These are phyloP conservation scores for Hypocreales sp. DNA, from an alignment of 2,329 filamentous ascomycete species.

Conservation along the genomic window DNA sequence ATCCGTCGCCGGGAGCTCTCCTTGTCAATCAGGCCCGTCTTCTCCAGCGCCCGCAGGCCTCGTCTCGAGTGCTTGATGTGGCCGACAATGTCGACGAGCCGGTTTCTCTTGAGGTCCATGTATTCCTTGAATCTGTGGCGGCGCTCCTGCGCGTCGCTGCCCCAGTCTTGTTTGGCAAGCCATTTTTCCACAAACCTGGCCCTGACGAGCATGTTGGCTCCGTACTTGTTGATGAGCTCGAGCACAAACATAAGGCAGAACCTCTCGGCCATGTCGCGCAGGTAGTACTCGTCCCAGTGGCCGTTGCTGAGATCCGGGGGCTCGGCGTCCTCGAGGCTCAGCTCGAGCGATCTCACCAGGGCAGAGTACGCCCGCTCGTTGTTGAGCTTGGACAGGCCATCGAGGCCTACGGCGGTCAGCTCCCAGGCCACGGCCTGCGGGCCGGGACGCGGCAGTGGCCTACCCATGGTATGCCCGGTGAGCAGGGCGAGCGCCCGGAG, in stretches of 20 bases:
- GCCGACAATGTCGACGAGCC: conserved; percentile 34
- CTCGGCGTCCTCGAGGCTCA: conserved; percentile 33
- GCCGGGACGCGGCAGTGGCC: not conserved
- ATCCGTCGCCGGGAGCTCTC: conserved; percentile 13
- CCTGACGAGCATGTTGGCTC: conserved; percentile 39
- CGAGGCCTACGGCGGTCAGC: conserved; percentile 14
- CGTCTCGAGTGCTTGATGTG: conserved; percentile 30
- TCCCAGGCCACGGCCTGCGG: conserved; percentile 1
- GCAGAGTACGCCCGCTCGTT: conserved; percentile 36
- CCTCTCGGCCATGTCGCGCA: conserved; percentile 46
- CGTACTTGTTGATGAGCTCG: conserved; percentile 44
- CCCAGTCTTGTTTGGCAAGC: conserved; percentile 61
- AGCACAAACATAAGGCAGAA: conserved; percentile 41
- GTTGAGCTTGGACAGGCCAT: conserved; percentile 30
- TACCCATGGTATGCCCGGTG: conserved; percentile 23
- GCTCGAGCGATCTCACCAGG: conserved; percentile 43
- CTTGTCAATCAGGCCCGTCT: conserved; percentile 28
- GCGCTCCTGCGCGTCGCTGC: conserved; percentile 34
- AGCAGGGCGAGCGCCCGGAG: conserved; percentile 41
- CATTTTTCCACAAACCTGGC: conserved; percentile 56
- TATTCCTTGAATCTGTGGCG: conserved; percentile 38
- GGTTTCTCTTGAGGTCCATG: conserved; percentile 31
- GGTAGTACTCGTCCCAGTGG: conserved; percentile 45
- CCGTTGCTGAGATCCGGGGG: conserved; percentile 36
- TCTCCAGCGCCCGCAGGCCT: conserved; percentile 36